phyloP scores from a whole-genome alignment of 2,329 filamentous ascomycete genomes.

The Dactylellina leptospora region DNA sequence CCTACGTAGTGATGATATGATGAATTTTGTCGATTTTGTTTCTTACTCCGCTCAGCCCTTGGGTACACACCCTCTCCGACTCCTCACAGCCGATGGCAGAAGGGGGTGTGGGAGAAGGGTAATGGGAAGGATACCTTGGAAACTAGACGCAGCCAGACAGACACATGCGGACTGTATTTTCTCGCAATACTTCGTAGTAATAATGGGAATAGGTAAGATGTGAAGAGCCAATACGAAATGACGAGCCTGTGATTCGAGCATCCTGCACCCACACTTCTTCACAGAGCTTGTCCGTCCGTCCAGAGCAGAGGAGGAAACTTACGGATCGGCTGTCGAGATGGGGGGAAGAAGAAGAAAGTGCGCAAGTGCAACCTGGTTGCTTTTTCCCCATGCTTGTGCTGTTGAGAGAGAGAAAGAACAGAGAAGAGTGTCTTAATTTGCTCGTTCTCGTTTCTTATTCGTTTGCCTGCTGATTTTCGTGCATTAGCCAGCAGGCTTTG shows the following conservation, averaged over 20 bases:
- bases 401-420: background rate
- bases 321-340: slow-evolving; percentile 36
- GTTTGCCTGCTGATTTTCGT: slow-evolving; percentile 54
- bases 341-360: background rate
- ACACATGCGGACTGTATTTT: too few species aligned
- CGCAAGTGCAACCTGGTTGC: slow-evolving; percentile 47
- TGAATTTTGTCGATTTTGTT: slow-evolving; percentile 17
- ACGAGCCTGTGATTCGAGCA: slow-evolving; percentile 11
- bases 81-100: slow-evolving; percentile 4
- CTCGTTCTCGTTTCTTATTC: slow-evolving; percentile 54
- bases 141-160: too few species aligned
- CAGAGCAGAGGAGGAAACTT: background rate
- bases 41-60: slow-evolving; percentile 44
- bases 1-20: slow-evolving; percentile 51
- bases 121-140: too few species aligned
- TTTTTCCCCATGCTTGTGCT: slow-evolving; percentile 11
- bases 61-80: slow-evolving; percentile 5
- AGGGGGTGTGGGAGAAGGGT: slow-evolving; percentile 13
- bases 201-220: too few species aligned
- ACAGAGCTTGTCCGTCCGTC: too few species aligned
- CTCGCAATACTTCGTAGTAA: too few species aligned
- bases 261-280: background rate
- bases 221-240: slow-evolving; percentile 14
- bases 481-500: slow-evolving; percentile 54
- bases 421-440: slow-evolving; percentile 43